phyloP scores from a whole-genome alignment of 176 grass and related monocot genomes.

The Tillandsia fasciculata region DNA sequence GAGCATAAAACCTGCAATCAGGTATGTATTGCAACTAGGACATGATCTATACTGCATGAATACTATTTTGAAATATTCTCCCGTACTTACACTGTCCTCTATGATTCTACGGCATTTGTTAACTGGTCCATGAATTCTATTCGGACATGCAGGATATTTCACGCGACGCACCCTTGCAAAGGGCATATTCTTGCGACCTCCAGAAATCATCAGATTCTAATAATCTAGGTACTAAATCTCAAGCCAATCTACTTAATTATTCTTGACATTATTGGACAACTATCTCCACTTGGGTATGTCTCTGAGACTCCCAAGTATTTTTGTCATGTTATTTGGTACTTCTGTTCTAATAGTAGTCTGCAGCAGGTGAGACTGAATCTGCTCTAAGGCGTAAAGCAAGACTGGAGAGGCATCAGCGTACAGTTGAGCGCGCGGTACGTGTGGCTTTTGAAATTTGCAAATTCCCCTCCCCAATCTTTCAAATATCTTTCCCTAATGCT shows the following conservation, averaged over 20 bases:
- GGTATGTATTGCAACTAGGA: slow-evolving; percentile 33
- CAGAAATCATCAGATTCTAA: slow-evolving; percentile 30
- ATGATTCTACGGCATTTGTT: background rate
- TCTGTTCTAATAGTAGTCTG: slow-evolving; percentile 19
- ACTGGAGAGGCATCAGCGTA: slow-evolving; percentile 73
- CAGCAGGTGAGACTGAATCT: slow-evolving; percentile 59
- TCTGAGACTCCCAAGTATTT: background rate
- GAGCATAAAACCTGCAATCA: slow-evolving; percentile 51
- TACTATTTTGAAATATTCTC: background rate
- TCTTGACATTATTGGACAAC: background rate
- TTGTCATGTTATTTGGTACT: background rate
- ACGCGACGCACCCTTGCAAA: slow-evolving; percentile 48
- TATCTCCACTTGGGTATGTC: background rate
- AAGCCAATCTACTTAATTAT: background rate
- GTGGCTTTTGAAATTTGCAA: background rate
- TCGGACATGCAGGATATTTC: slow-evolving; percentile 37
- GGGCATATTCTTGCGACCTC: slow-evolving; percentile 28
- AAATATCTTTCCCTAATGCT: slow-evolving; percentile 20
- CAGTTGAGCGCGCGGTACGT: slow-evolving; percentile 75
- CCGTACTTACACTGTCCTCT: background rate
- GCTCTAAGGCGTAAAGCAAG: slow-evolving; percentile 83
- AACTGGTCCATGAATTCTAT: slow-evolving; percentile 8
- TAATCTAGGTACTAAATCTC: slow-evolving; percentile 37
- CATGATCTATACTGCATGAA: slow-evolving; percentile 13
- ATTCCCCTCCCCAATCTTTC: background rate